Conservation (phyloP, 2,329 filamentous ascomycete genomes). For the Penicillium psychrosexuale region DNA sequence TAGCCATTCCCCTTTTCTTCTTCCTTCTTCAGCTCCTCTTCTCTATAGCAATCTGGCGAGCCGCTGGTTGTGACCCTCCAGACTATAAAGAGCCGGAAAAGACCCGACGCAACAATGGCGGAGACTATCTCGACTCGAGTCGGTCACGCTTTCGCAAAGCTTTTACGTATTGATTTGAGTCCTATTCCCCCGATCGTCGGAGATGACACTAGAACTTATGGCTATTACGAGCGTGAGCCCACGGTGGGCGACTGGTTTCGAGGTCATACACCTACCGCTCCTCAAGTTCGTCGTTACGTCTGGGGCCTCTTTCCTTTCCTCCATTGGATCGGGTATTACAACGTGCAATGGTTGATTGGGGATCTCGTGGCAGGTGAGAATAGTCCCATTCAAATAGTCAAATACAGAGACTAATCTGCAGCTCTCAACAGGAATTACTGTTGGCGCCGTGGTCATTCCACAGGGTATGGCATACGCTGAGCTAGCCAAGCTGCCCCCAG, state of each 20-base stretch:
- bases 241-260: conserved; percentile 66
- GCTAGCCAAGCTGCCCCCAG: conserved; percentile 68
- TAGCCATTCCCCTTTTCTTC: background rate
- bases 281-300: conserved; percentile 58
- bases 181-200: conserved; percentile 18
- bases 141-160: conserved; percentile 7
- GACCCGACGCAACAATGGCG: conserved; percentile 2
- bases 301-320: conserved; percentile 76
- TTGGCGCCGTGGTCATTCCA: conserved; percentile 76
- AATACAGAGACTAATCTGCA: background rate
- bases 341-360: conserved; percentile 77
- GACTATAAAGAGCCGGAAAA: background rate
- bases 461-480: conserved; percentile 92
- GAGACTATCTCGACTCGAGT: conserved; percentile 5
- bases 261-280: conserved; percentile 57
- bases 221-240: conserved; percentile 75
- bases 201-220: background rate
- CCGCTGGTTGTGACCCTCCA: background rate
- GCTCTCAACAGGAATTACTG: conserved; percentile 48
- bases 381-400: no score
- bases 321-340: conserved; percentile 80
- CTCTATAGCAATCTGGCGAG: conserved; percentile 1
- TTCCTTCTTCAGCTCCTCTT: conserved; percentile 1
- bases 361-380: conserved; percentile 68
- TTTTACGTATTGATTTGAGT: background rate